A percentile compares a stretch with the other conserved stretches of the same genome.
Evolutionary conservation across 2,329 filamentous ascomycete species (phyloP).

Genomic region (Sarocladiaceae sp.): DNA sequence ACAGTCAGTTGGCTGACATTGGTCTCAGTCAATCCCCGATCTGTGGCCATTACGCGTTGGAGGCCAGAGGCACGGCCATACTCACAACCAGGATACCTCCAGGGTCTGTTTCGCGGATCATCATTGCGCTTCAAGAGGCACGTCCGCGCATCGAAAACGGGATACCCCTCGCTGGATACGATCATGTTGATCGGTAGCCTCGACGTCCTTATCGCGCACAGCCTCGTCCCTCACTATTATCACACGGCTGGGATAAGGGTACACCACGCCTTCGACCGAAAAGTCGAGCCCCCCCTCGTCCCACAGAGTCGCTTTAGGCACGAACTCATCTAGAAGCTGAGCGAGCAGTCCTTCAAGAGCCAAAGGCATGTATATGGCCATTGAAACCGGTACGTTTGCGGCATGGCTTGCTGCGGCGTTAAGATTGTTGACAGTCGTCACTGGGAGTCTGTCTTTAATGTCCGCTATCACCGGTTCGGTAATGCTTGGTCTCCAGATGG

Average conservation of each 20-base stretch:
- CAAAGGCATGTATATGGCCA: background rate
- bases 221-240: background rate
- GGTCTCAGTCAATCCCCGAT: too few species aligned
- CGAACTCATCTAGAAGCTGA: background rate
- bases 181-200: background rate
- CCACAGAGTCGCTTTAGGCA: background rate
- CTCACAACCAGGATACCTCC: too few species aligned
- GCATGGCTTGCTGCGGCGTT: background rate
- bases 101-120: too few species aligned
- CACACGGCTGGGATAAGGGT: constrained; percentile 1
- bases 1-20: too few species aligned
- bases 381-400: background rate
- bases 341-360: background rate
- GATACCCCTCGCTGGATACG: background rate
- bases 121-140: background rate
- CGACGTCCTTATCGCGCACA: background rate
- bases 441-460: background rate
- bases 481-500: background rate
- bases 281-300: constrained; percentile 5
- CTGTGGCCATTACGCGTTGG: too few species aligned
- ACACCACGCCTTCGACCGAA: background rate
- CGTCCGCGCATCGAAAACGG: background rate
- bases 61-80: too few species aligned
- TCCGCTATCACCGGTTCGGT: background rate
- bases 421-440: background rate